Percentiles rank a stretch among this genome's conserved stretches.
These are phyloP conservation scores for Tremellales sp. DNA, from an alignment of 1,284 basidiomycete genomes.

Conservation along the genomic window DNA sequence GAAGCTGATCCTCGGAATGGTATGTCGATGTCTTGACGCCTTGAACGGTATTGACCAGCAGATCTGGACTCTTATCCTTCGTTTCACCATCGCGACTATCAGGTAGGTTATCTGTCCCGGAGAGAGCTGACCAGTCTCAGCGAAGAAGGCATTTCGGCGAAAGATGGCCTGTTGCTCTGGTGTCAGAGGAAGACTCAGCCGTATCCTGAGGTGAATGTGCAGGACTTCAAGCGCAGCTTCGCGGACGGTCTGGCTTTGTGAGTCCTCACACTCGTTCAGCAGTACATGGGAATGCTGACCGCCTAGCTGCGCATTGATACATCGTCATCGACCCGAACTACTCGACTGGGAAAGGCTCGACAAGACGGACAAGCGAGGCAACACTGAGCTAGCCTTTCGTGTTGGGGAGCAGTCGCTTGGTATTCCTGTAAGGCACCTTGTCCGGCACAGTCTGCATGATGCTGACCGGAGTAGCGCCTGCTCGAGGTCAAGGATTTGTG, in stretches of 20 bases:
- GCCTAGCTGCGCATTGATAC: conserved; percentile 86
- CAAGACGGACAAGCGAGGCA: conserved; percentile 73
- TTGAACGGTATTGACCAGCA: conserved; percentile 11
- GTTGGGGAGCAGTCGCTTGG: conserved; percentile 80
- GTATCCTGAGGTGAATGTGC: conserved; percentile 85
- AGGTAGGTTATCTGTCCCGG: conserved; percentile 57
- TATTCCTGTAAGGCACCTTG: conserved; percentile 71
- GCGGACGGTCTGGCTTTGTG: conserved; percentile 91
- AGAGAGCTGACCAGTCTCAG: conserved; percentile 52
- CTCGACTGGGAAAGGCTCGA: conserved; percentile 77
- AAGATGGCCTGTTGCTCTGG: conserved; percentile 94
- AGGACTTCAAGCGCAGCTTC: conserved; percentile 90
- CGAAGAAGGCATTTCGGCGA: conserved; percentile 93
- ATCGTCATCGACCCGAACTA: conserved; percentile 92
- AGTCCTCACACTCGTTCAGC: conserved; percentile 38
- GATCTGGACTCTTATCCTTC: conserved; percentile 95
- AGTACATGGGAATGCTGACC: conserved; percentile 6
- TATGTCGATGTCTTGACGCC: conserved; percentile 16
- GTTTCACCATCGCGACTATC: conserved; percentile 97
- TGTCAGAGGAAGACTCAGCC: conserved; percentile 92
- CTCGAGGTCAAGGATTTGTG: conserved; percentile 97
- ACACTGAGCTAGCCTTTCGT: conserved; percentile 79
- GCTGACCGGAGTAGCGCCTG: conserved; percentile 64
- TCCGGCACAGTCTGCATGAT: not conserved
- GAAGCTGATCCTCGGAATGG: conserved; percentile 94